Percentiles rank a stretch among this genome's conserved stretches.
These are phyloP conservation scores for Fusarium luffae DNA, from an alignment of 2,329 filamentous ascomycete genomes.

Conservation along the genomic window DNA sequence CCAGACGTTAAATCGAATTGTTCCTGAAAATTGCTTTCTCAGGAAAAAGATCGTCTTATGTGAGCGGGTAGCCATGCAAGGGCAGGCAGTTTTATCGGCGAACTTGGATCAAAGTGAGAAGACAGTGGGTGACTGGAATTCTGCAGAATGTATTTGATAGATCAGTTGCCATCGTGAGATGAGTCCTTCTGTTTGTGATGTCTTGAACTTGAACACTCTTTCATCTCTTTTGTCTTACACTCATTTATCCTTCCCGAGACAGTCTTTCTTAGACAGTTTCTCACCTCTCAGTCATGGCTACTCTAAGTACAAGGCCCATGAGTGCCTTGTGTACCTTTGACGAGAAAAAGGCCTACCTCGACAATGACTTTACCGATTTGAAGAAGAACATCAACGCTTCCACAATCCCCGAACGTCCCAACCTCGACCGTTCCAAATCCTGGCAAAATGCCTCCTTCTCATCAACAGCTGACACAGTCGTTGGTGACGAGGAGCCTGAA, in stretches of 20 bases:
- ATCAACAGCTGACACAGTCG: slow-evolving; percentile 16
- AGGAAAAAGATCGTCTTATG: neutral
- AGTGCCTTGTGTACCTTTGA: neutral
- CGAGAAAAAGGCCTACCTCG: neutral
- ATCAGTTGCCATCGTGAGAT: neutral
- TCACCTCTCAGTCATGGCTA: neutral
- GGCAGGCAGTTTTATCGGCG: neutral
- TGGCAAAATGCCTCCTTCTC: slow-evolving; percentile 20
- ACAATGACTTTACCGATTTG: neutral
- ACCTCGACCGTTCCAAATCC: neutral
- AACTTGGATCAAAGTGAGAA: neutral
- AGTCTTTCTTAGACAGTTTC: neutral
- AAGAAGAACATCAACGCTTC: neutral
- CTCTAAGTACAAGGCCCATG: neutral
- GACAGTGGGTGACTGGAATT: slow-evolving; percentile 8
- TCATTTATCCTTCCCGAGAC: neutral
- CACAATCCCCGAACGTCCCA: neutral
- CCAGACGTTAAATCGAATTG: slow-evolving; percentile 1
- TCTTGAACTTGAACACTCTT: neutral
- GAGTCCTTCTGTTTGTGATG: neutral
- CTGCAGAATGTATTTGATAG: neutral
- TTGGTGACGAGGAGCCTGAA: neutral
- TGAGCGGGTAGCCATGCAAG: neutral
- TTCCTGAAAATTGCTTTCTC: neutral
- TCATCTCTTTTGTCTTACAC: neutral